Percentiles rank a stretch among this genome's conserved stretches.
Conservation (phyloP, 441 rosid species). For the Lepidium campestre region DNA sequence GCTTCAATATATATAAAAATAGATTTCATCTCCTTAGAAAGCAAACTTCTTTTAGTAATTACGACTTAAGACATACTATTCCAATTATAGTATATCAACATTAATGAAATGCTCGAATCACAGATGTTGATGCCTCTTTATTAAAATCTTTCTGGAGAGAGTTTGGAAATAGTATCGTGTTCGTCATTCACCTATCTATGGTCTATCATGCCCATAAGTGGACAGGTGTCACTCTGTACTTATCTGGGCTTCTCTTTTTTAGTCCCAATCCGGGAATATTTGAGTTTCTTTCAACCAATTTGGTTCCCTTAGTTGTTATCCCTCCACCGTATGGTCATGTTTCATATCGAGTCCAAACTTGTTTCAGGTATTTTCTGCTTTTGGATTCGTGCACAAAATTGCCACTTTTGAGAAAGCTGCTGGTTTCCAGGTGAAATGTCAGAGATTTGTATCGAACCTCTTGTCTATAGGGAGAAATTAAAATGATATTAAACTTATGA, state of each 20-base stretch:
- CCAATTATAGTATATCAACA: conserved; percentile 36
- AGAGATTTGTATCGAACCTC: neutral
- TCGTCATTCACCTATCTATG: conserved; percentile 72
- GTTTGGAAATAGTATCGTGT: conserved; percentile 70
- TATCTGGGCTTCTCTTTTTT: conserved; percentile 39
- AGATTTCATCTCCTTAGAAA: neutral
- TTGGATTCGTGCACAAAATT: conserved; percentile 97
- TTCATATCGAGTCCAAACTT: conserved; percentile 19
- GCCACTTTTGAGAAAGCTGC: conserved; percentile 99
- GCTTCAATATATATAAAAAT: neutral
- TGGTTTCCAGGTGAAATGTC: conserved; percentile 78
- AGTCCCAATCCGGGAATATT: conserved; percentile 21
- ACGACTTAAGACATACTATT: conserved; percentile 19
- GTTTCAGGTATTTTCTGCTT: conserved; percentile 95
- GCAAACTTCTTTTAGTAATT: neutral
- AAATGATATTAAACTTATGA: conserved; percentile 3
- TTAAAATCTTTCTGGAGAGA: conserved; percentile 75
- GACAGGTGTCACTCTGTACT: conserved; percentile 88
- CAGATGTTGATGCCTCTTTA: conserved; percentile 68
- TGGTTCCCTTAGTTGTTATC: conserved; percentile 5
- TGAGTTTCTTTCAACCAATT: conserved; percentile 27
- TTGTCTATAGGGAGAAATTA: neutral
- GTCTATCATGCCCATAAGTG: conserved; percentile 70
- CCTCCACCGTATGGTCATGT: neutral
- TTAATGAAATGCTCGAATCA: conserved; percentile 56